Percentiles rank a stretch among this genome's conserved stretches.
Evolutionary conservation across 306 rosid species (phyloP).

Genomic region (Leucaena leucocephala): DNA sequence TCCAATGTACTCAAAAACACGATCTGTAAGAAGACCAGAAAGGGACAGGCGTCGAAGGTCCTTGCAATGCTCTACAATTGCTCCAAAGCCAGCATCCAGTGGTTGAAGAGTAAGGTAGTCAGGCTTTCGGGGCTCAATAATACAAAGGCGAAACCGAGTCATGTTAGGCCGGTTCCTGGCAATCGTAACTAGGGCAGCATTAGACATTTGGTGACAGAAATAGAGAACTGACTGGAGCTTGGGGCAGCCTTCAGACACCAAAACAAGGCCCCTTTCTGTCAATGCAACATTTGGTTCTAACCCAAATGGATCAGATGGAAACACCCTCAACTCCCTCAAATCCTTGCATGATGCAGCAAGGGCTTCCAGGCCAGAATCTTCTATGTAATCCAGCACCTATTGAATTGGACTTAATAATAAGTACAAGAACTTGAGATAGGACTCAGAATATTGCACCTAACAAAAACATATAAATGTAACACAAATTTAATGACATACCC

Average conservation of each 20-base stretch:
- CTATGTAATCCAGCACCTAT: slow-evolving; percentile 94
- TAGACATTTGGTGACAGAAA: slow-evolving; percentile 94
- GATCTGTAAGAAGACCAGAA: slow-evolving; percentile 88
- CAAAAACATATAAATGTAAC: slow-evolving; percentile 10
- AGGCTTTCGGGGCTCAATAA: slow-evolving; percentile 77
- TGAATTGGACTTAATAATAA: slow-evolving; percentile 39
- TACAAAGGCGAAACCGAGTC: slow-evolving; percentile 89
- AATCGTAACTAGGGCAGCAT: slow-evolving; percentile 75
- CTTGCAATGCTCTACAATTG: slow-evolving; percentile 96
- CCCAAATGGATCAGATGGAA: slow-evolving; percentile 85
- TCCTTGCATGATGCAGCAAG: slow-evolving; percentile 88
- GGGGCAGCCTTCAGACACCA: slow-evolving; percentile 93
- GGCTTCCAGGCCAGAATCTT: slow-evolving; percentile 81
- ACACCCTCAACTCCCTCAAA: slow-evolving; percentile 85
- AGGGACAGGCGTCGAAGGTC: slow-evolving; percentile 86
- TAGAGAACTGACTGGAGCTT: slow-evolving; percentile 92
- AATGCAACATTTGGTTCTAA: slow-evolving; percentile 70
- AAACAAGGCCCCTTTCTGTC: slow-evolving; percentile 90
- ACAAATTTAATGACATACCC: slow-evolving; percentile 58
- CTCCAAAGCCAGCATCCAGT: slow-evolving; percentile 89
- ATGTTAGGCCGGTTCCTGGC: slow-evolving; percentile 83
- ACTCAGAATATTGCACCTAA: slow-evolving; percentile 22
- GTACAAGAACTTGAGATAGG: slow-evolving; percentile 28
- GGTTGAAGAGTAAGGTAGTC: slow-evolving; percentile 76
- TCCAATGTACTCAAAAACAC: slow-evolving; percentile 80